A percentile compares a stretch with the other conserved stretches of the same genome.
phyloP scores from a whole-genome alignment of 306 rosid species.

The Glycine latifolia region DNA sequence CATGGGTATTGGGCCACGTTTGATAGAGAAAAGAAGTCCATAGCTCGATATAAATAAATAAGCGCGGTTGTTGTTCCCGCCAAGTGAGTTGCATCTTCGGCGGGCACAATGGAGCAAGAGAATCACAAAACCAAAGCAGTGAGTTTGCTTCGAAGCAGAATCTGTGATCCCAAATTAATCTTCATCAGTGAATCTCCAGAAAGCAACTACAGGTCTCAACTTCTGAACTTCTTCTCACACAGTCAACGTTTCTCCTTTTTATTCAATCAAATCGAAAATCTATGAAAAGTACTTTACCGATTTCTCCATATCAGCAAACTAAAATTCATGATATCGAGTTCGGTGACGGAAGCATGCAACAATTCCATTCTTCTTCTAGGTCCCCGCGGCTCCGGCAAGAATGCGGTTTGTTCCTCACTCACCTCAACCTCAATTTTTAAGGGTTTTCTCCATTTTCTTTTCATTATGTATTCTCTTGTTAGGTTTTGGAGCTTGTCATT shows the following conservation, averaged over 20 bases:
- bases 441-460: conserved; percentile 2
- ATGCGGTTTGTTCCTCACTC: conserved; percentile 56
- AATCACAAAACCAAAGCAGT: conserved; percentile 61
- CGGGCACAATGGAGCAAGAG: conserved; percentile 46
- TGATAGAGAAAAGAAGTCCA: background rate
- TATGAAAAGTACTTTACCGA: background rate
- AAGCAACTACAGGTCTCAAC: conserved; percentile 61
- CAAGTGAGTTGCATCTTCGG: conserved; percentile 7
- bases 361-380: conserved; percentile 92
- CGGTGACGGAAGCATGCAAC: conserved; percentile 87
- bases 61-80: conserved; percentile 36
- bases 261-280: background rate
- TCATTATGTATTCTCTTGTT: conserved; percentile 23
- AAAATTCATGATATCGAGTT: conserved; percentile 82
- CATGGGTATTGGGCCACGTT: conserved; percentile 15
- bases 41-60: background rate
- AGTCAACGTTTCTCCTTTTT: conserved; percentile 18
- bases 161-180: conserved; percentile 66
- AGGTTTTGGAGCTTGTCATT: conserved; percentile 87
- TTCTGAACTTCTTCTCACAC: background rate
- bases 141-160: conserved; percentile 64
- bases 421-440: background rate
- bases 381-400: conserved; percentile 90
- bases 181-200: conserved; percentile 62
- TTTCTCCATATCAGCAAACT: conserved; percentile 62